Evolutionary conservation across 2,329 filamentous ascomycete species (phyloP).

Genomic region (Chalara sp.): DNA sequence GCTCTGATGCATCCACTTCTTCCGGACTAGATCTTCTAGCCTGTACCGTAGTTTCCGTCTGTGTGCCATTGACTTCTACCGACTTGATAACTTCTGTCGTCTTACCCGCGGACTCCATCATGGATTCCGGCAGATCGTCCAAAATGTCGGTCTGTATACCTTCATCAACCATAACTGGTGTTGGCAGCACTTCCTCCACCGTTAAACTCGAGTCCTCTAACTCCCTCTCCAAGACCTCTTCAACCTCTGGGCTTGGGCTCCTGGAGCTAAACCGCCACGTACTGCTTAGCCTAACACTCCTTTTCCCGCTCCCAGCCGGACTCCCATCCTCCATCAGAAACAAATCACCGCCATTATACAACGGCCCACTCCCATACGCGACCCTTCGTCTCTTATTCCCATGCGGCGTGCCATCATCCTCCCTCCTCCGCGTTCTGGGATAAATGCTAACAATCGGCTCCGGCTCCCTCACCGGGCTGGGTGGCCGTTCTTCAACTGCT

Average conservation of each 20-base stretch:
- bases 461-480: no score
- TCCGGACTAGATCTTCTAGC: no score
- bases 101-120: no score
- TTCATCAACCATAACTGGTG: slow-evolving; percentile 30
- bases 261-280: slow-evolving; percentile 69
- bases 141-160: slow-evolving; percentile 31
- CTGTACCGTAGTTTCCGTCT: no score
- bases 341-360: slow-evolving; percentile 45
- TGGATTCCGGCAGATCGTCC: no score
- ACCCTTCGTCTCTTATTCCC: no score
- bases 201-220: no score
- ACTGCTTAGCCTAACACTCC: slow-evolving; percentile 60
- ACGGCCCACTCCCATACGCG: no score
- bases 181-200: slow-evolving; percentile 10
- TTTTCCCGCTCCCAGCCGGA: slow-evolving; percentile 54
- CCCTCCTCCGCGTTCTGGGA: no score
- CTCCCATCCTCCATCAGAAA: slow-evolving; percentile 62
- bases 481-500: slow-evolving; percentile 4
- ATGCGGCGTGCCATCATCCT: no score
- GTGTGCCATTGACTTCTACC: background rate
- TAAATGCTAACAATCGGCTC: no score
- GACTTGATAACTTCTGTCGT: background rate
- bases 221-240: slow-evolving; percentile 11
- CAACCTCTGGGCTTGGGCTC: slow-evolving; percentile 59
- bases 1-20: no score